These are phyloP conservation scores for Metarhizium anisopliae DNA, from an alignment of 2,329 filamentous ascomycete genomes.

Conservation along the genomic window DNA sequence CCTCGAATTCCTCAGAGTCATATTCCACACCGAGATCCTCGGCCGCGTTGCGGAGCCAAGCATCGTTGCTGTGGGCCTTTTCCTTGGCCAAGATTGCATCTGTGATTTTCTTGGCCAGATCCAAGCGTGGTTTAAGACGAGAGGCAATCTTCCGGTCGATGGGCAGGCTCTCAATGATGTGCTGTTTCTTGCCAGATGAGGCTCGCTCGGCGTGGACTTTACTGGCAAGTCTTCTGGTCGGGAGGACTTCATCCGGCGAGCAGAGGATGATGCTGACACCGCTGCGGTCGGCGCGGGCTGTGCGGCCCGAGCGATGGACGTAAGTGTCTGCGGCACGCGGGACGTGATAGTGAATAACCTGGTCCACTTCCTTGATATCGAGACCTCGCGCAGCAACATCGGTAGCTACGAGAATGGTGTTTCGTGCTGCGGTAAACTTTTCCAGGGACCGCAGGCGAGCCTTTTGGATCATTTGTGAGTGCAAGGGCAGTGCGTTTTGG, in stretches of 20 bases:
- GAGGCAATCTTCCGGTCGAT: conserved; percentile 72
- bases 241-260: conserved; percentile 79
- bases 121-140: conserved; percentile 67
- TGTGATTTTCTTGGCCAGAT: conserved; percentile 77
- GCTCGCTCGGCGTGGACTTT: conserved; percentile 68
- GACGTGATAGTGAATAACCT: conserved; percentile 92
- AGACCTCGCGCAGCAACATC: conserved; percentile 90
- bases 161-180: conserved; percentile 72
- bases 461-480: conserved; percentile 94
- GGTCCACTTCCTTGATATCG: conserved; percentile 82
- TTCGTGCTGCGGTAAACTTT: conserved; percentile 64
- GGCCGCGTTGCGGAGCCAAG: conserved; percentile 74
- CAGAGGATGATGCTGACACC: conserved; percentile 85
- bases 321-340: conserved; percentile 88
- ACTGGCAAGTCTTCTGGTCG: conserved; percentile 72
- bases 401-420: conserved; percentile 74
- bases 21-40: conserved; percentile 93
- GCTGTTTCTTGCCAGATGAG: conserved; percentile 36
- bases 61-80: conserved; percentile 73
- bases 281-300: conserved; percentile 68
- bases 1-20: conserved; percentile 80
- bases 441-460: conserved; percentile 89
- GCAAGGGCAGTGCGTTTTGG: conserved; percentile 67
- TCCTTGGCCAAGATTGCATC: conserved; percentile 80
- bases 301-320: conserved; percentile 90